Evolutionary conservation across 2,329 filamentous ascomycete genomes (phyloP).

Genomic region (Myriosclerotinia duriaeana): DNA sequence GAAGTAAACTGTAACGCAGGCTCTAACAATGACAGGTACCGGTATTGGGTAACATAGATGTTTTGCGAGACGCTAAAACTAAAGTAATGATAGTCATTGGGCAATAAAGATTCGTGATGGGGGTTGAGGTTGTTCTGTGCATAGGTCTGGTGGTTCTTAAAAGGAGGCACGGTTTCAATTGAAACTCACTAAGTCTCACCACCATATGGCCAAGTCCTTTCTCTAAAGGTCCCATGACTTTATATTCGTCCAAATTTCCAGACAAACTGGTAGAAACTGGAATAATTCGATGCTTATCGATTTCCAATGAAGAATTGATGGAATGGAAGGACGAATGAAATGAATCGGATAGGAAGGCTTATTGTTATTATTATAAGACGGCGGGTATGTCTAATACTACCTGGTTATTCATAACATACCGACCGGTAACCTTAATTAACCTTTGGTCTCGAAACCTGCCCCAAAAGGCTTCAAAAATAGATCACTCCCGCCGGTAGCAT

Average conservation of each 20-base stretch:
- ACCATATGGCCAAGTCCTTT: conserved; percentile 1
- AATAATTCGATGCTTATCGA: conserved; percentile 15
- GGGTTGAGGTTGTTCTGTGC: conserved; percentile 6
- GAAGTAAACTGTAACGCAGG: conserved; percentile 22
- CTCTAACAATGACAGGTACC: conserved; percentile 22
- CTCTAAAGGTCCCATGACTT: not conserved
- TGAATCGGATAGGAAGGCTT: not conserved
- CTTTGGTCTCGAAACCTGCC: not conserved
- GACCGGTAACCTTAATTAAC: not conserved
- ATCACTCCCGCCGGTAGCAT: not conserved
- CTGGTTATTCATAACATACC: too few relatives aligned
- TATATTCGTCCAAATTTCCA: not conserved
- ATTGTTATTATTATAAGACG: not conserved
- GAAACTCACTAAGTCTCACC: conserved; percentile 25
- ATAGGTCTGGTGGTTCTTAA: not conserved
- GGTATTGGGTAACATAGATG: not conserved
- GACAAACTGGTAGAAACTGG: not conserved
- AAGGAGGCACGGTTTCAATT: conserved; percentile 19
- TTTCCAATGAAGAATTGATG: not conserved
- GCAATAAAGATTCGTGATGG: not conserved
- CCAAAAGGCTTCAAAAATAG: not conserved
- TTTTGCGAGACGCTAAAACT: conserved; percentile 1
- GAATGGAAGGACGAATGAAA: not conserved
- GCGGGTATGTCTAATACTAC: not conserved
- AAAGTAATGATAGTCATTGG: not conserved